A percentile compares a stretch with the other conserved stretches of the same genome.
These are phyloP conservation scores for Boletus pseudopeckii DNA, from an alignment of 768 basidiomycete species.

Conservation along the genomic window DNA sequence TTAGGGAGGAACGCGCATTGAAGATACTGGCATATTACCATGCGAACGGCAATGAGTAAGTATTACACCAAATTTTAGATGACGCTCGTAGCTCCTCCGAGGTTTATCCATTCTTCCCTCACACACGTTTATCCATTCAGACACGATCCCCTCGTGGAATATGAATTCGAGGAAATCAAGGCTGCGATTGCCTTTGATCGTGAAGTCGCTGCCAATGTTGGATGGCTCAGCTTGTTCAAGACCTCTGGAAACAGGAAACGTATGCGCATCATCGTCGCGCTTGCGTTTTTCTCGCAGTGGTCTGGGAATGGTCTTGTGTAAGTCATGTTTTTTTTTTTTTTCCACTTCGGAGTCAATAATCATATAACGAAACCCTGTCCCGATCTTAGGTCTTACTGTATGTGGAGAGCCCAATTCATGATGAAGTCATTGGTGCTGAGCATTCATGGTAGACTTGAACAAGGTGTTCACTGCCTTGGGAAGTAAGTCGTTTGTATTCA, in stretches of 20 bases:
- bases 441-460: slow-evolving; percentile 39
- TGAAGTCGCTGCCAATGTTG: neutral
- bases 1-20: neutral
- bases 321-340: neutral
- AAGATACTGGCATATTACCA: neutral
- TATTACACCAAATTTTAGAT: neutral
- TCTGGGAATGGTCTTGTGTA: slow-evolving; percentile 29
- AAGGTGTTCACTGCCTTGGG: slow-evolving; percentile 52
- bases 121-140: neutral
- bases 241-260: neutral
- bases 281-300: neutral
- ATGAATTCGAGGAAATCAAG: neutral
- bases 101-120: neutral
- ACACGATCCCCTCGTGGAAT: neutral
- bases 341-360: neutral
- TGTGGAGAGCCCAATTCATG: neutral
- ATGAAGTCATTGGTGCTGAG: neutral
- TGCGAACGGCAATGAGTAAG: neutral
- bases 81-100: too few relatives aligned
- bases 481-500: neutral
- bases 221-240: neutral
- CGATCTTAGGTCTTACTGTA: slow-evolving; percentile 27
- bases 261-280: neutral
- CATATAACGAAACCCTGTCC: neutral
- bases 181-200: neutral